Conservation (phyloP, 345 rosid genomes). For the Dimocarpus longan region DNA sequence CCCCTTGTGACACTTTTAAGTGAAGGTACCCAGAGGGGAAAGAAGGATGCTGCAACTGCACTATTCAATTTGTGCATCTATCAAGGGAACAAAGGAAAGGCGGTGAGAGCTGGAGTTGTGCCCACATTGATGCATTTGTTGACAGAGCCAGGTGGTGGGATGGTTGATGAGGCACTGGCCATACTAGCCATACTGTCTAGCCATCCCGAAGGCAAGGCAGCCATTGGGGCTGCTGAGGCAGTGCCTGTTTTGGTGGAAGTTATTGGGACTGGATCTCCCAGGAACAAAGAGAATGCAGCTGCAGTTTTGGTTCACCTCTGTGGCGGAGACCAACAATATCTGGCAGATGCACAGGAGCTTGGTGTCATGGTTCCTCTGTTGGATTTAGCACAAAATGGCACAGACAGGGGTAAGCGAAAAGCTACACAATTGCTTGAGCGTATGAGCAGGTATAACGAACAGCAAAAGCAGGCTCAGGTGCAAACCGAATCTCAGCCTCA, state of each 20-base stretch:
- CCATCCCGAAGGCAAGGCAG: conserved; percentile 71
- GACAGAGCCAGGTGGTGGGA: conserved; percentile 73
- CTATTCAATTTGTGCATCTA: conserved; percentile 93
- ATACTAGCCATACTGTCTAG: conserved; percentile 77
- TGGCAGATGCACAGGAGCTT: conserved; percentile 76
- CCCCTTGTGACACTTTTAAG: conserved; percentile 81
- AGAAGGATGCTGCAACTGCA: conserved; percentile 99
- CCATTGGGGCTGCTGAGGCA: conserved; percentile 72
- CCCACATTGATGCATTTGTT: conserved; percentile 63
- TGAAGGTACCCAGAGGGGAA: conserved; percentile 94
- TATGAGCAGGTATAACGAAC: conserved; percentile 68
- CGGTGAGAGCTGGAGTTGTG: conserved; percentile 86
- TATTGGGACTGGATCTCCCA: conserved; percentile 67
- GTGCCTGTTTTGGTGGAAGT: conserved; percentile 74
- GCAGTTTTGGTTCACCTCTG: conserved; percentile 89
- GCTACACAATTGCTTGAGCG: conserved; percentile 91
- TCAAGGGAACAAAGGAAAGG: conserved; percentile 99
- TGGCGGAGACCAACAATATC: conserved; percentile 68
- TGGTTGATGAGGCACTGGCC: conserved; percentile 87
- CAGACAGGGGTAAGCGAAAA: conserved; percentile 92
- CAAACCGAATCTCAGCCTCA: conserved; percentile 47
- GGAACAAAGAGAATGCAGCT: conserved; percentile 81
- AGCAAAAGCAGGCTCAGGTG: conserved; percentile 60
- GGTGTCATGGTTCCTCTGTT: conserved; percentile 75
- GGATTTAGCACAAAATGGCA: conserved; percentile 86